Evolutionary conservation across 2,329 filamentous ascomycete species (phyloP).

Genomic region (Penicillium sp.): DNA sequence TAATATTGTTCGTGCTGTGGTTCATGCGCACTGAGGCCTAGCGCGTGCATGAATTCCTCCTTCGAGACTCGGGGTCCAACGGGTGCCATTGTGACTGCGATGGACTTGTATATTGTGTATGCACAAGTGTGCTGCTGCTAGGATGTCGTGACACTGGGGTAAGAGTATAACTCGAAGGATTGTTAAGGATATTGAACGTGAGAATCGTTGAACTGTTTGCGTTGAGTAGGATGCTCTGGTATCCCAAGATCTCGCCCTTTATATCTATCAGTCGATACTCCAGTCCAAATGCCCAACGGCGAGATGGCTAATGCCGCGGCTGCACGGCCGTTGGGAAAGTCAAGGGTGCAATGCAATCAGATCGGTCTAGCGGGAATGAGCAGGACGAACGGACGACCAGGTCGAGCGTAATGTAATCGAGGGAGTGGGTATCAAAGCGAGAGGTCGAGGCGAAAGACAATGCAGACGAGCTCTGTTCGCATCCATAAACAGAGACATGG

Average conservation of each 20-base stretch:
- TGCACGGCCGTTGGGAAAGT: slow-evolving; percentile 6
- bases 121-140: neutral
- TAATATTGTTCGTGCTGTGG: slow-evolving; percentile 44
- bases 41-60: slow-evolving; percentile 46
- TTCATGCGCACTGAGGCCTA: slow-evolving; percentile 40
- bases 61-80: slow-evolving; percentile 44
- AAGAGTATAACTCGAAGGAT: neutral
- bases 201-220: too few relatives aligned
- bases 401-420: slow-evolving; percentile 16
- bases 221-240: too few relatives aligned
- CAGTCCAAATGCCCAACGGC: neutral
- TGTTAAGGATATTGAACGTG: neutral
- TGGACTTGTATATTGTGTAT: neutral
- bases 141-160: neutral
- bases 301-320: slow-evolving; percentile 1
- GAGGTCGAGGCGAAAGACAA: slow-evolving; percentile 1
- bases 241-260: slow-evolving; percentile 2
- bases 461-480: neutral
- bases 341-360: slow-evolving; percentile 18
- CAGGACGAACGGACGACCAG: slow-evolving; percentile 19
- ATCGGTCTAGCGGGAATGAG: slow-evolving; percentile 12
- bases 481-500: neutral
- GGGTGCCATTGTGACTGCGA: slow-evolving; percentile 23
- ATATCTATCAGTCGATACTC: slow-evolving; percentile 12
- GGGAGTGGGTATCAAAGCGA: slow-evolving; percentile 5